phyloP scores from a whole-genome alignment of 306 rosid genomes.

The Neltuma alba region DNA sequence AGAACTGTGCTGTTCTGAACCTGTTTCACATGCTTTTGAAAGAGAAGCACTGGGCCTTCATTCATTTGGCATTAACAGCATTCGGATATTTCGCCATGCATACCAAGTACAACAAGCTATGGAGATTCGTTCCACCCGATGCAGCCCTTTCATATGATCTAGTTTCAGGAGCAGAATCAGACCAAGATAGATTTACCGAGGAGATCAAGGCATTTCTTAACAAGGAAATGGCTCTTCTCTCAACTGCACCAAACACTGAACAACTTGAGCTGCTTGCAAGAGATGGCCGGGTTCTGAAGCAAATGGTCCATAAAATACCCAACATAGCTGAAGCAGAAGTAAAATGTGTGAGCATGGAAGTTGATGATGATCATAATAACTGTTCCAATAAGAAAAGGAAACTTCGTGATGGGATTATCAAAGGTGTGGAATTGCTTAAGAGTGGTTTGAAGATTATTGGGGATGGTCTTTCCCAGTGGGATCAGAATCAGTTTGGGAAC shows the following conservation, averaged over 20 bases:
- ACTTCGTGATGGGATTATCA: constrained; percentile 66
- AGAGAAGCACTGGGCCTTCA: constrained; percentile 85
- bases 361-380: constrained; percentile 36
- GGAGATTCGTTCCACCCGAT: constrained; percentile 77
- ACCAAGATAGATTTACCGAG: constrained; percentile 60
- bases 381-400: constrained; percentile 71
- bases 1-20: constrained; percentile 60
- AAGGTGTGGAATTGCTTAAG: constrained; percentile 79
- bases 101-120: constrained; percentile 65
- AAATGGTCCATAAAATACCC: constrained; percentile 52
- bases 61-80: constrained; percentile 73
- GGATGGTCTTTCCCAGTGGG: constrained; percentile 72
- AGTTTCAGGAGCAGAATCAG: constrained; percentile 59
- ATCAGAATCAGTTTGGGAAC: constrained; percentile 51
- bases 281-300: constrained; percentile 72
- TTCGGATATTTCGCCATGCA: constrained; percentile 76
- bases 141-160: constrained; percentile 85
- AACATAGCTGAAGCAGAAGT: constrained; percentile 39
- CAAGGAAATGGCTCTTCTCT: constrained; percentile 68
- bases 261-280: constrained; percentile 65
- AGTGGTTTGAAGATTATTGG: constrained; percentile 71
- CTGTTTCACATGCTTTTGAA: constrained; percentile 74
- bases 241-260: constrained; percentile 55
- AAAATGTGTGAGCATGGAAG: constrained; percentile 52
- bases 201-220: constrained; percentile 69